Conservation (phyloP, 164 flowering plant genomes). For the Cinnamomum chago region DNA sequence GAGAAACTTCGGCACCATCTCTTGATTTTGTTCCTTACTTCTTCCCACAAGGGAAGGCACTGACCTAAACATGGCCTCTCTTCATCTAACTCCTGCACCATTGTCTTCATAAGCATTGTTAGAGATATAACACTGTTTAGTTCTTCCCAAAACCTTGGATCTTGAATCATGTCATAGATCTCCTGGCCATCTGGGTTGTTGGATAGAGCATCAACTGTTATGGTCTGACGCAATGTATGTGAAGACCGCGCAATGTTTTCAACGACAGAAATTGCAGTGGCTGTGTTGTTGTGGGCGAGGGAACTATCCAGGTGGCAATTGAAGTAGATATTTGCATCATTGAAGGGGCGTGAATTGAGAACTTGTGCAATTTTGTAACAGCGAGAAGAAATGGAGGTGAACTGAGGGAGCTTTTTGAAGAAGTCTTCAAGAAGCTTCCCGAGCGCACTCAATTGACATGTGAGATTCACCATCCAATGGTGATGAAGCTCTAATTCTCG, state of each 20-base stretch:
- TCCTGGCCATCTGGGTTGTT: constrained; percentile 15
- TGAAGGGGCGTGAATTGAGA: constrained; percentile 11
- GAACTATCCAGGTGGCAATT: constrained; percentile 9
- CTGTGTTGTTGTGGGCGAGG: constrained; percentile 2
- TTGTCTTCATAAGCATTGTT: constrained; percentile 13
- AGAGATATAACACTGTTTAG: constrained; percentile 18
- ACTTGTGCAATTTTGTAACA: constrained; percentile 17
- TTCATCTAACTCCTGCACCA: constrained; percentile 19
- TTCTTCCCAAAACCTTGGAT: constrained; percentile 22
- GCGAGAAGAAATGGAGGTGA: constrained; percentile 14
- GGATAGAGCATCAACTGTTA: constrained; percentile 5
- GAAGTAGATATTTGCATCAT: constrained; percentile 9
- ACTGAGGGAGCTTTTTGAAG: constrained; percentile 21
- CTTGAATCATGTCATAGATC: constrained; percentile 16
- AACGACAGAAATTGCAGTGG: constrained; percentile 15
- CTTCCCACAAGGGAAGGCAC: constrained; percentile 29
- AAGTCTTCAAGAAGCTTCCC: constrained; percentile 20
- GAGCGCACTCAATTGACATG: constrained; percentile 22
- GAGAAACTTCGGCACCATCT: constrained; percentile 21
- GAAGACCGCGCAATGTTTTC: constrained; percentile 15
- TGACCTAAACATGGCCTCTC: constrained; percentile 28
- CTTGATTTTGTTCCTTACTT: constrained; percentile 18
- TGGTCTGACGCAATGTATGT: constrained; percentile 9
- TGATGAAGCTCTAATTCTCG: constrained; percentile 17
- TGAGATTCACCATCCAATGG: constrained; percentile 30